Evolutionary conservation across 805 yeast species (phyloP).

Genomic region (Kregervanrija fluxuum): DNA sequence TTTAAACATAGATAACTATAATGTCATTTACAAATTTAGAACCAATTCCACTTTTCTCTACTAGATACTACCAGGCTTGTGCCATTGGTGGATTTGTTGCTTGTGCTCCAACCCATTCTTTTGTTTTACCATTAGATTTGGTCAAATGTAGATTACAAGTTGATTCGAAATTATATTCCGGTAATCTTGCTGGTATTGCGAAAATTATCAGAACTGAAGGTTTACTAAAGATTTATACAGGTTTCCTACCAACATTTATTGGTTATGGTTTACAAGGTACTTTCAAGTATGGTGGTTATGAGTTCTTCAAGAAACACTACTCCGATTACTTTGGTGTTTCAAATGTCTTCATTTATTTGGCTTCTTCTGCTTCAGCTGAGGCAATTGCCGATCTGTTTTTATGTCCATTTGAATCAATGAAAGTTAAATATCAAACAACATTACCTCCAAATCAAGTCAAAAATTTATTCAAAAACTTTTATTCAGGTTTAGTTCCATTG

Average conservation of each 20-base stretch:
- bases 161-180: slow-evolving; percentile 58
- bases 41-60: slow-evolving; percentile 44
- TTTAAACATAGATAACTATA: too few species aligned
- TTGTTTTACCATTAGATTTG: slow-evolving; percentile 87
- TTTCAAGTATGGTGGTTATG: slow-evolving; percentile 95
- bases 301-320: slow-evolving; percentile 78
- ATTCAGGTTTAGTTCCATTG: slow-evolving; percentile 84
- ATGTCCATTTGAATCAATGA: slow-evolving; percentile 94
- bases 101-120: slow-evolving; percentile 95
- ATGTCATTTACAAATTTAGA: too few species aligned
- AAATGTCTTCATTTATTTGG: slow-evolving; percentile 66
- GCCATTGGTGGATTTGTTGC: slow-evolving; percentile 77
- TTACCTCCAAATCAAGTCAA: slow-evolving; percentile 73
- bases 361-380: slow-evolving; percentile 91
- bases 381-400: slow-evolving; percentile 83
- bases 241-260: slow-evolving; percentile 84
- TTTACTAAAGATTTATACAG: slow-evolving; percentile 67
- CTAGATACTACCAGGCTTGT: slow-evolving; percentile 65
- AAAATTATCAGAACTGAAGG: slow-evolving; percentile 73
- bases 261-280: slow-evolving; percentile 97
- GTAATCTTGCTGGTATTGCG: slow-evolving; percentile 78
- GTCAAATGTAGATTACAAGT: slow-evolving; percentile 94
- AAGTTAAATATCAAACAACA: slow-evolving; percentile 90
- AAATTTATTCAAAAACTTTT: slow-evolving; percentile 55
- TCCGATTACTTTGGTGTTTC: slow-evolving; percentile 60